Conservation (phyloP, 2,329 filamentous ascomycete species). For the Xylaria sp. region DNA sequence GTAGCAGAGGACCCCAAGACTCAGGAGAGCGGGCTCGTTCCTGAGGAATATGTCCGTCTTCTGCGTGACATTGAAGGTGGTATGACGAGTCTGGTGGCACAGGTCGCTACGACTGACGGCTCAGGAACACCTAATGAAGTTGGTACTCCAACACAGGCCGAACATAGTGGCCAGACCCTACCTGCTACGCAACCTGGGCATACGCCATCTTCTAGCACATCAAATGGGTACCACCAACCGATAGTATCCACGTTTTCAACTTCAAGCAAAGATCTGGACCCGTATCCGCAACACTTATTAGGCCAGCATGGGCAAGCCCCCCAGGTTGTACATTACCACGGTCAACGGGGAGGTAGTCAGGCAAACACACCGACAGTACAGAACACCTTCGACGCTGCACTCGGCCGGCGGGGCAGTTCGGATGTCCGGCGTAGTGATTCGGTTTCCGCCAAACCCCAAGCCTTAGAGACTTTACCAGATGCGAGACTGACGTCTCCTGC, state of each 20-base stretch:
- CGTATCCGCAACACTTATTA: constrained; percentile 73
- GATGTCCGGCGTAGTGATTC: constrained; percentile 58
- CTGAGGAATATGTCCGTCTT: constrained; percentile 94
- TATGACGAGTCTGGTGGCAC: constrained; percentile 76
- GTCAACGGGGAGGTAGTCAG: constrained; percentile 74
- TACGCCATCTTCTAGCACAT: constrained; percentile 56
- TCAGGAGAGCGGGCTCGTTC: constrained; percentile 91
- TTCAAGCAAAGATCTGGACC: constrained; percentile 75
- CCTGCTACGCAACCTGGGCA: constrained; percentile 53
- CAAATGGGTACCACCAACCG: constrained; percentile 75
- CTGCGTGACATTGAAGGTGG: constrained; percentile 94
- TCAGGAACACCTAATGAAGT: constrained; percentile 65
- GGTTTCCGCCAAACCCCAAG: constrained; percentile 49
- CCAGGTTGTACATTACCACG: constrained; percentile 75
- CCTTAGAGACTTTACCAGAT: constrained; percentile 56
- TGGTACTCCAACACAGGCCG: constrained; percentile 70
- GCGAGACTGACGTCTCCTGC: constrained; percentile 50
- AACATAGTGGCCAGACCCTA: constrained; percentile 56
- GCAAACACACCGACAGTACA: constrained; percentile 71
- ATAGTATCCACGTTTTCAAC: constrained; percentile 77
- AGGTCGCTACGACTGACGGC: constrained; percentile 60
- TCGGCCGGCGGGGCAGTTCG: constrained; percentile 61
- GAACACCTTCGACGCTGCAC: constrained; percentile 61
- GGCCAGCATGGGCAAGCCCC: constrained; percentile 72
- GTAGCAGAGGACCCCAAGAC: constrained; percentile 96